Evolutionary conservation across 352 stramenopile species (phyloP), one percentile per base, ranked within the genome.

Genomic region (Globisporangium perplexum): DNA sequence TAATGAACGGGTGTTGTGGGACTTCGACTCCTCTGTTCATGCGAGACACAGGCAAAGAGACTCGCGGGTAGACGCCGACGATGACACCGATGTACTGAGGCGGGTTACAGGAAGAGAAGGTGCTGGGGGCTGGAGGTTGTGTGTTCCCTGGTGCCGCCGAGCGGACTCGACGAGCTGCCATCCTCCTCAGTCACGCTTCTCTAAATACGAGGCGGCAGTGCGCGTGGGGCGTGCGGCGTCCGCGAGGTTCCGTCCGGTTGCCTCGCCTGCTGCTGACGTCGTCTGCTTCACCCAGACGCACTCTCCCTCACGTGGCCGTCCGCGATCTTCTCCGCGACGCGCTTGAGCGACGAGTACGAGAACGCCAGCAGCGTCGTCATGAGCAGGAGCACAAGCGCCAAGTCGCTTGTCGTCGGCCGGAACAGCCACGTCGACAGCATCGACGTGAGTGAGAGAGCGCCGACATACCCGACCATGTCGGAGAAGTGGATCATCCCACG

Each of bases 381-480:
- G 12, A 91, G 68, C 38, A 91, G 54, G 39, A 91, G 69, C 14
- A 86, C 53, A 24, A 88, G 57, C 43, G 75, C 74, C 60, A 90
- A 61, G 55, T 91, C 80, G 33, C 65, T 88, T 35, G 67, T 60
- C 28, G 71, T 51, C 11, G 66, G 60, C 6, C 65, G 58, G 30
- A 86, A 86, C n/a, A 89, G 63, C 80, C 80, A 91, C 22, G 60
- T 48, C 4, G 75, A 83, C 15, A 89, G 59, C 45, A 71, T 66
- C 20, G 65, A 71, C 22, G 81, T 66, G 7, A 89, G 60, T 5
- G 71, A 55, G 12, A 91, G 63, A n/a, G 77, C 77, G 0, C 65
- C 57, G 0, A 66, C 66, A 38, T 79, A 81, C 17, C 80, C 80
- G 17, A 90, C 49, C 39, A 67, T 62, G 28, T 90, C 80, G 11